A percentile compares a stretch with the other conserved stretches of the same genome.
phyloP scores from a whole-genome alignment of 768 basidiomycete genomes.

The Guyanaporus albipodus region DNA sequence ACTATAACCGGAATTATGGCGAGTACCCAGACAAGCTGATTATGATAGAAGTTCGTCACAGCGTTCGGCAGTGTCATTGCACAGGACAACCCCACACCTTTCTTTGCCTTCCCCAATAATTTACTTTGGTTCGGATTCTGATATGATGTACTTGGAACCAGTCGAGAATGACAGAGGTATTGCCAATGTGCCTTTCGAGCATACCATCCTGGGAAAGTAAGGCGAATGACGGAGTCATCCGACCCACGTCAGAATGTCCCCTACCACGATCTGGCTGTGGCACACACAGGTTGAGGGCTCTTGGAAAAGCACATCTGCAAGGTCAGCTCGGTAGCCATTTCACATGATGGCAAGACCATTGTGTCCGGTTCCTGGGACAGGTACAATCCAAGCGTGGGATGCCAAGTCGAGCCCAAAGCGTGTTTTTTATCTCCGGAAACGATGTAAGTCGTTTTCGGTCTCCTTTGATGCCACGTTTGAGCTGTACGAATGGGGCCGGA shows the following conservation, averaged over 20 bases:
- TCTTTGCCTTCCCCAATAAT: too few species aligned
- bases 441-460: not conserved
- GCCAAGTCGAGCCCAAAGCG: not conserved
- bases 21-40: not conserved
- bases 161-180: too few species aligned
- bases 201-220: too few species aligned
- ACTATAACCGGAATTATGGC: too few species aligned
- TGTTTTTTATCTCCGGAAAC: not conserved
- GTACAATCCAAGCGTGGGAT: not conserved
- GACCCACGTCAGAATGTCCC: too few species aligned
- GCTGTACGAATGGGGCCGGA: not conserved
- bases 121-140: too few species aligned
- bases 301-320: not conserved
- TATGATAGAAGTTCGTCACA: not conserved
- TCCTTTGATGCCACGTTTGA: not conserved
- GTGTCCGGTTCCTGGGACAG: not conserved
- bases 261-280: too few species aligned
- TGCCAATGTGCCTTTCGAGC: too few species aligned
- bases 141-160: too few species aligned
- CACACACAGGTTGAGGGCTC: not conserved
- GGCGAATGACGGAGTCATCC: too few species aligned
- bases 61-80: not conserved
- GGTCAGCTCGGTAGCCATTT: not conserved
- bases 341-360: not conserved
- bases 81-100: not conserved